Conservation (phyloP, 768 basidiomycete species). For the Auriscalpium orientale region DNA sequence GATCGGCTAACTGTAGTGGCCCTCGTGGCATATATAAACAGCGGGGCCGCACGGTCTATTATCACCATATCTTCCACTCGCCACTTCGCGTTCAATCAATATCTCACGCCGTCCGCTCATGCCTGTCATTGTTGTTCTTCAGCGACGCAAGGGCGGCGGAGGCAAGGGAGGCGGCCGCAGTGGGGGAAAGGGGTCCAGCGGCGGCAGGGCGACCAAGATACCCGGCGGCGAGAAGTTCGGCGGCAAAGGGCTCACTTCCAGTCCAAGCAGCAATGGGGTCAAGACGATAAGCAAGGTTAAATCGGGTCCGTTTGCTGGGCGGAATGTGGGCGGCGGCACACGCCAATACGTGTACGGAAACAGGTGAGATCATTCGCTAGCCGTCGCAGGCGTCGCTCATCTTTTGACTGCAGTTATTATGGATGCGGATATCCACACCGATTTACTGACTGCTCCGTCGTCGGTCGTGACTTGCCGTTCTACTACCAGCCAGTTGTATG, state of each 20-base stretch:
- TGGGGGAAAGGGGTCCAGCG: slow-evolving; percentile 16
- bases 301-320: slow-evolving; percentile 16
- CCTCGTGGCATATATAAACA: too few relatives aligned
- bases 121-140: not conserved
- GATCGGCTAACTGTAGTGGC: too few relatives aligned
- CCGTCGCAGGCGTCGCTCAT: not conserved
- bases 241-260: too few relatives aligned
- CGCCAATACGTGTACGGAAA: slow-evolving; percentile 17
- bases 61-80: too few relatives aligned
- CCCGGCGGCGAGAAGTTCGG: slow-evolving; percentile 4
- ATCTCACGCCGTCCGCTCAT: too few relatives aligned
- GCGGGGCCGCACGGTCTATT: too few relatives aligned
- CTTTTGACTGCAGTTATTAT: slow-evolving; percentile 12
- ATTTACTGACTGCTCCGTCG: slow-evolving; percentile 1
- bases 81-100: too few relatives aligned
- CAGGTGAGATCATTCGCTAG: slow-evolving; percentile 9
- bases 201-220: slow-evolving; percentile 11
- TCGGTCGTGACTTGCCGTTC: slow-evolving; percentile 18
- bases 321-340: slow-evolving; percentile 18
- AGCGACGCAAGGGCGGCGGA: slow-evolving; percentile 5
- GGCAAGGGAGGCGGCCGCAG: not conserved
- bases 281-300: too few relatives aligned
- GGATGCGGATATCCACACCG: slow-evolving; percentile 22
- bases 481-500: slow-evolving; percentile 22
- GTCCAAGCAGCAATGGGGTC: too few relatives aligned